A percentile compares a stretch with the other conserved stretches of the same genome.
These are phyloP conservation scores for Clitopilus hobsonii DNA, from an alignment of 768 basidiomycete genomes.

Conservation along the genomic window DNA sequence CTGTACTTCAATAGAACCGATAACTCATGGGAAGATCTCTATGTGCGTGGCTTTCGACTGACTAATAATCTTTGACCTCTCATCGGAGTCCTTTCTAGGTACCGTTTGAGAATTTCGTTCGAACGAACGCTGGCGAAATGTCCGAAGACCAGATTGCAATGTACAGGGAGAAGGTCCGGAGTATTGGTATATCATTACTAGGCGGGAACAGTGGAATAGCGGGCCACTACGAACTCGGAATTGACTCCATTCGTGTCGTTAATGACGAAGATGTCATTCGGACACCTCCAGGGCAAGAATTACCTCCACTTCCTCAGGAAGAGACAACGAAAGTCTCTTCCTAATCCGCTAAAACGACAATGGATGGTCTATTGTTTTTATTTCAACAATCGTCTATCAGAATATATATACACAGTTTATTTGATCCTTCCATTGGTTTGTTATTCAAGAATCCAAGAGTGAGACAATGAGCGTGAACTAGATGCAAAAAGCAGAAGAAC, in stretches of 20 bases:
- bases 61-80: too few species aligned
- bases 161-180: conserved; percentile 69
- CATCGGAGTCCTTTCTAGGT: too few species aligned
- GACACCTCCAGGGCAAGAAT: conserved; percentile 15
- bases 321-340: too few species aligned
- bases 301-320: not conserved
- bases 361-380: not conserved
- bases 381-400: conserved; percentile 1
- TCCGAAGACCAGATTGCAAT: conserved; percentile 70
- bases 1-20: conserved; percentile 70
- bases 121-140: conserved; percentile 70
- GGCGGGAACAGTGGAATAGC: conserved; percentile 76
- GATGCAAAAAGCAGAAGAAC: conserved; percentile 23
- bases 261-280: conserved; percentile 62
- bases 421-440: not conserved
- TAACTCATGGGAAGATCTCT: conserved; percentile 76
- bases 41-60: conserved; percentile 44
- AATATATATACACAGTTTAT: conserved; percentile 1
- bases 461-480: conserved; percentile 5
- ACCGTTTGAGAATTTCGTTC: conserved; percentile 71
- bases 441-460: conserved; percentile 12
- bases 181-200: conserved; percentile 82
- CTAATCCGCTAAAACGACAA: too few species aligned
- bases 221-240: conserved; percentile 77
- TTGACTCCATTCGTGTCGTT: conserved; percentile 78